These are phyloP conservation scores for Annulohypoxylon truncatum DNA, from an alignment of 2,329 filamentous ascomycete genomes.

Conservation along the genomic window DNA sequence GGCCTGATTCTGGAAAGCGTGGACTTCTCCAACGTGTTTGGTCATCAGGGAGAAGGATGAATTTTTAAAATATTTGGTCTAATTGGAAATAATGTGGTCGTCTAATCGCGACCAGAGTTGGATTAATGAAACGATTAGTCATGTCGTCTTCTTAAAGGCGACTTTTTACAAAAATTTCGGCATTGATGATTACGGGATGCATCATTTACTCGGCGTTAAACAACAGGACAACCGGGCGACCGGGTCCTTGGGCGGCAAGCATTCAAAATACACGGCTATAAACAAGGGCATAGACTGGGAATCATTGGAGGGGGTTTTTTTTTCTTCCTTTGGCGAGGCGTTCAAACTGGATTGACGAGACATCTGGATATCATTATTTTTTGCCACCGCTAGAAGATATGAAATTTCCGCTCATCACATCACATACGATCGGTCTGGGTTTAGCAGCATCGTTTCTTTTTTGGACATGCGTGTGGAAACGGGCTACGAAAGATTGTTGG, in stretches of 20 bases:
- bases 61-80: constrained; percentile 18
- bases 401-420: constrained; percentile 36
- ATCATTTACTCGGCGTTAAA: constrained; percentile 39
- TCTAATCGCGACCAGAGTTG: constrained; percentile 10
- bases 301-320: constrained; percentile 13
- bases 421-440: constrained; percentile 3
- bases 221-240: constrained; percentile 37
- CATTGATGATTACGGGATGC: constrained; percentile 26
- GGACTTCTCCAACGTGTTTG: constrained; percentile 57
- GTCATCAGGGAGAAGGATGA: constrained; percentile 41
- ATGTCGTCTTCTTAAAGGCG: not conserved
- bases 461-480: not conserved
- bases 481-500: constrained; percentile 3
- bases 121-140: constrained; percentile 26
- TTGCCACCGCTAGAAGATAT: constrained; percentile 24
- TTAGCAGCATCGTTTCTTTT: constrained; percentile 3
- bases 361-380: constrained; percentile 14
- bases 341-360: constrained; percentile 20
- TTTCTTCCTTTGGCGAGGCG: constrained; percentile 41
- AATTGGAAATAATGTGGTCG: not conserved
- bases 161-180: constrained; percentile 19
- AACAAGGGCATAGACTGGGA: constrained; percentile 39
- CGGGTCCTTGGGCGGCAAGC: constrained; percentile 33
- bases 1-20: constrained; percentile 47
- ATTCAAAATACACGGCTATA: constrained; percentile 38